Conservation (phyloP, 2,329 filamentous ascomycete genomes). For the Fusarium nygamai region DNA sequence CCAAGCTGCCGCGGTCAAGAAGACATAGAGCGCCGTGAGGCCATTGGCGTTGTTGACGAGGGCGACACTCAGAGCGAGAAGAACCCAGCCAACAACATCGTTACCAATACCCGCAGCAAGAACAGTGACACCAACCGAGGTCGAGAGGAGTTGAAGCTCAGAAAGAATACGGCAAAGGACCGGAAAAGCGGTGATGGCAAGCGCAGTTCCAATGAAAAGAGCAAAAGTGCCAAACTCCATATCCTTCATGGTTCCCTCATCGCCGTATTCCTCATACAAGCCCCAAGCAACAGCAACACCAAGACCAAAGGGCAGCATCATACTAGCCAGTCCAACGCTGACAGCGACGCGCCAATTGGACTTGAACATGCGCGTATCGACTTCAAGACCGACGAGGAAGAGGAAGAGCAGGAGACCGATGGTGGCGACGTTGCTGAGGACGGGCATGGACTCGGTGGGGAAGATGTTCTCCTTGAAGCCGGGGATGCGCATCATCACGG, state of each 20-base stretch:
- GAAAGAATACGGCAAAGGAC: slow-evolving; percentile 94
- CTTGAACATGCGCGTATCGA: slow-evolving; percentile 79
- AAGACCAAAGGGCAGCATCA: slow-evolving; percentile 84
- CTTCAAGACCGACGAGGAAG: slow-evolving; percentile 88
- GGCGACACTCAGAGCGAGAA: slow-evolving; percentile 91
- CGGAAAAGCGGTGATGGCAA: slow-evolving; percentile 91
- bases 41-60: slow-evolving; percentile 89
- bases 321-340: slow-evolving; percentile 81
- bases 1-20: slow-evolving; percentile 80
- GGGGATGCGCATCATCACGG: slow-evolving; percentile 87
- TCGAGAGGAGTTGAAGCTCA: slow-evolving; percentile 85
- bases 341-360: slow-evolving; percentile 84
- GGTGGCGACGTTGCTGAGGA: slow-evolving; percentile 81
- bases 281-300: slow-evolving; percentile 85
- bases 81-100: slow-evolving; percentile 80
- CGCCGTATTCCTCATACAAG: slow-evolving; percentile 77
- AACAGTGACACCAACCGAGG: slow-evolving; percentile 86
- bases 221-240: slow-evolving; percentile 66
- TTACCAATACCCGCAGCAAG: slow-evolving; percentile 93
- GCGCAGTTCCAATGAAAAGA: slow-evolving; percentile 88
- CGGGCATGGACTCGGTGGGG: slow-evolving; percentile 76
- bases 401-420: slow-evolving; percentile 85
- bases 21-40: slow-evolving; percentile 83
- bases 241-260: slow-evolving; percentile 50
- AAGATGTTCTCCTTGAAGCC: slow-evolving; percentile 82